Evolutionary conservation across 225 moss, liverwort and hornwort genomes (phyloP), one percentile per base, ranked within the genome.

Genomic region (Bryoerythrophyllum caledonicum): DNA sequence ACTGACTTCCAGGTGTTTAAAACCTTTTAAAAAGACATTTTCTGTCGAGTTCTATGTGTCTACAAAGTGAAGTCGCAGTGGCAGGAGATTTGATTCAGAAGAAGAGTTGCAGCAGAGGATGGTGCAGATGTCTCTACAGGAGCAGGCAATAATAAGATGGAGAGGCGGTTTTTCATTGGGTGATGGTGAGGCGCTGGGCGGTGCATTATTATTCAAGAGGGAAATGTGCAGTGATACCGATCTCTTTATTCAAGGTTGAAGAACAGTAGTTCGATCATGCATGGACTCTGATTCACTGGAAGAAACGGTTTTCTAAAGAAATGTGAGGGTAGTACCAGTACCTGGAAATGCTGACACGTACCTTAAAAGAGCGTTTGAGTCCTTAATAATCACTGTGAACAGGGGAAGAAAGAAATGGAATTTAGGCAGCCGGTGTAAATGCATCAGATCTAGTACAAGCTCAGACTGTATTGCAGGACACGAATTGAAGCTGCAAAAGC

Each of bases 151-250:
- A 17, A 72, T 30, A 60, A 60, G 60, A 19, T 30, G 46, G 24
- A 24, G 73, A 48, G 60, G 4, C 5, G 32, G 49, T 15, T 41
- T 20, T 44, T 19, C 43, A 27, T 7, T 51, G 71, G 73, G 34
- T 49, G 48, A 73, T 73, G 73, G 73, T 59, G 71, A 27, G 38
- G 8, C 55, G 17, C 14, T 13, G 62, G 73, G 49, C 62, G 49
- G 73, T 73, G 73, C 73, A 73, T 60, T 72, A 72, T 72, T 48
- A 28, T 44, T 61, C 61, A 61, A 32, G 32, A 62, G 61, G 27
- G 30, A 61, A 30, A 61, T 60, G 15, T 44, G 44, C 14, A 46
- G 15, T 44, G 43, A 14, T 14, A 43, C 13, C 14, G 11, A 44
- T 12, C 14, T 13, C 10, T 12, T 43, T 4, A 46, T 44, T 15